Conservation (phyloP, 2,329 filamentous ascomycete genomes). For the Sporothrix phasma region DNA sequence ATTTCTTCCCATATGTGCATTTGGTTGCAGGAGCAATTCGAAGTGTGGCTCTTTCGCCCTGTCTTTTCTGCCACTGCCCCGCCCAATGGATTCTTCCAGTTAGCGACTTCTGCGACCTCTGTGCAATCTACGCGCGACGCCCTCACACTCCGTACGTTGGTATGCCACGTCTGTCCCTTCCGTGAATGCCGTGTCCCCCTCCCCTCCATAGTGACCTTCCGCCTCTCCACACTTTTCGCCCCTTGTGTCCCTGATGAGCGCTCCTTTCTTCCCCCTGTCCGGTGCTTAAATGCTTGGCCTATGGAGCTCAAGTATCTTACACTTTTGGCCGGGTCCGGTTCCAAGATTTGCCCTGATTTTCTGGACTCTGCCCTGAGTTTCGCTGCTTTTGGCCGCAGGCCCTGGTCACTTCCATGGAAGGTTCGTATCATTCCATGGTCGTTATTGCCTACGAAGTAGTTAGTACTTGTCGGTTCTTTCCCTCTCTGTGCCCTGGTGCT, state of each 20-base stretch:
- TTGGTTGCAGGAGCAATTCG: neutral
- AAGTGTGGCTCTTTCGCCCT: neutral
- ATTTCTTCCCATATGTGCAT: too few species aligned
- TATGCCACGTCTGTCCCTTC: neutral
- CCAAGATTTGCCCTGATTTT: slow-evolving; percentile 1
- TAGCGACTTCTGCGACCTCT: too few species aligned
- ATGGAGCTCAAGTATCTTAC: too few species aligned
- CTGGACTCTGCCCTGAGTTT: neutral
- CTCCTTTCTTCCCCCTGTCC: neutral
- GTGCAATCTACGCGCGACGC: neutral
- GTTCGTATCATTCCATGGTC: neutral
- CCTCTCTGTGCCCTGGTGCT: neutral
- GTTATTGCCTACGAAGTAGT: too few species aligned
- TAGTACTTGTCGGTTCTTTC: too few species aligned
- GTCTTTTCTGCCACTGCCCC: too few species aligned
- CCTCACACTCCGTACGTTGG: neutral
- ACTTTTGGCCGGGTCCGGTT: neutral
- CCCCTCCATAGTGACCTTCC: neutral
- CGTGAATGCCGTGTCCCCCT: neutral
- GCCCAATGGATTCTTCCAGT: neutral
- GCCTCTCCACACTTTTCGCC: too few species aligned
- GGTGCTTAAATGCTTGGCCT: neutral
- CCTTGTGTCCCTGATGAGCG: neutral
- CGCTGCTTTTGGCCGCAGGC: neutral
- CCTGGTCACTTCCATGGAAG: neutral